These are phyloP conservation scores for Collybia sordida DNA, from an alignment of 768 basidiomycete genomes.

Conservation along the genomic window DNA sequence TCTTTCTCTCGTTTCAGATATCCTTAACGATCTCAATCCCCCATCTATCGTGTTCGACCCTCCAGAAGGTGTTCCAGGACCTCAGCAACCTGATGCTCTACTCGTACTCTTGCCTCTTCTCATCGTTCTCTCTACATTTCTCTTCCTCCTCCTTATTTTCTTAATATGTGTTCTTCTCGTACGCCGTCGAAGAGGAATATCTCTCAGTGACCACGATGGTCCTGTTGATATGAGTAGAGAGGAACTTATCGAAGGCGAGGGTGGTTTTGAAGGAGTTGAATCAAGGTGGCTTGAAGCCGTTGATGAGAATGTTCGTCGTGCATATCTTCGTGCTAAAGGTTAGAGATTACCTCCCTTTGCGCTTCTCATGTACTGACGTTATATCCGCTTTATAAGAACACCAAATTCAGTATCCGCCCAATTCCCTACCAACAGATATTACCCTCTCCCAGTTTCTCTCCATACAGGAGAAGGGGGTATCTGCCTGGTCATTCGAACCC, in stretches of 20 bases:
- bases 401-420: constrained; percentile 87
- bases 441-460: constrained; percentile 98
- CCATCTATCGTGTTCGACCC: constrained; percentile 17
- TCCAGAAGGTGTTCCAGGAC: constrained; percentile 21
- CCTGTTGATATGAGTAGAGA: constrained; percentile 93
- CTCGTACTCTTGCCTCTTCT: constrained; percentile 91
- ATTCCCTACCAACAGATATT: constrained; percentile 97
- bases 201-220: constrained; percentile 83
- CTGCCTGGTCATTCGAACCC: constrained; percentile 99
- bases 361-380: constrained; percentile 8
- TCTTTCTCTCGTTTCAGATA: background rate
- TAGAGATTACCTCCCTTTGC: constrained; percentile 19
- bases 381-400: constrained; percentile 49
- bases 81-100: constrained; percentile 59
- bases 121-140: constrained; percentile 89
- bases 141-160: constrained; percentile 91
- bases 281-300: constrained; percentile 89
- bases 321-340: constrained; percentile 91
- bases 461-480: constrained; percentile 99
- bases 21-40: constrained; percentile 1
- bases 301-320: constrained; percentile 59
- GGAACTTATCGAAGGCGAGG: constrained; percentile 87
- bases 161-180: constrained; percentile 87
- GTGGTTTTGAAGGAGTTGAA: constrained; percentile 92
- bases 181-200: constrained; percentile 73